These are phyloP conservation scores for Sporothrix protearum DNA, from an alignment of 2,329 filamentous ascomycete species.

Conservation along the genomic window DNA sequence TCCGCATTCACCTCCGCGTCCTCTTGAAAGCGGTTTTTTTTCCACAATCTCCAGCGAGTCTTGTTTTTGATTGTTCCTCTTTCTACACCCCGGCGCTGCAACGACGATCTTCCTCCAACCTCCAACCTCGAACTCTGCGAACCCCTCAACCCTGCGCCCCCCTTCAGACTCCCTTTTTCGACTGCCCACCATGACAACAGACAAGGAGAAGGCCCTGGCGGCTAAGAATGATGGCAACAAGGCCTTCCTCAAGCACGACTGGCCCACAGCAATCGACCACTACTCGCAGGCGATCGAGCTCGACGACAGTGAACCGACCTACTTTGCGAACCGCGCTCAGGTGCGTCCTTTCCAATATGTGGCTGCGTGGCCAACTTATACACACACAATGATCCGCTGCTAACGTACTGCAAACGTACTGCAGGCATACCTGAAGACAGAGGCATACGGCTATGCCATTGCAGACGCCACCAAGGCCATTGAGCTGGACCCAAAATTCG, in stretches of 20 bases:
- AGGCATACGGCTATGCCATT: slow-evolving; percentile 91
- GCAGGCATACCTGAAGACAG: slow-evolving; percentile 90
- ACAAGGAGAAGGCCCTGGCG: slow-evolving; percentile 68
- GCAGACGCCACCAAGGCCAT: slow-evolving; percentile 87
- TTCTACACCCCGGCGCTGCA: not conserved
- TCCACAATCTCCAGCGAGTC: not conserved
- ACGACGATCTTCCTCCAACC: not conserved
- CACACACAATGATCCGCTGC: slow-evolving; percentile 31
- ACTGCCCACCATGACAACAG: slow-evolving; percentile 32
- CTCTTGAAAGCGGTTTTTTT: not conserved
- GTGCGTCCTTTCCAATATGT: slow-evolving; percentile 47
- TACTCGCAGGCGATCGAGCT: slow-evolving; percentile 86
- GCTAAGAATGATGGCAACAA: slow-evolving; percentile 94
- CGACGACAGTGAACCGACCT: slow-evolving; percentile 79
- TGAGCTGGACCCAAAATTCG: slow-evolving; percentile 79
- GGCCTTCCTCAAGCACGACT: slow-evolving; percentile 85
- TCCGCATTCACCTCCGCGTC: not conserved
- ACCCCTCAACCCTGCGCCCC: not conserved
- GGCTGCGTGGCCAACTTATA: no score
- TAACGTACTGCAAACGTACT: slow-evolving; percentile 38
- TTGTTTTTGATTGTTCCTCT: not conserved
- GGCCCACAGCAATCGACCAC: slow-evolving; percentile 72
- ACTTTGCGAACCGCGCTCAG: slow-evolving; percentile 92
- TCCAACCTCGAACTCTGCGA: not conserved
- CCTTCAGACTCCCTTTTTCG: not conserved